Evolutionary conservation across 306 rosid species (phyloP), one percentile per base, ranked within the genome.

Genomic region (Rubus idaeus): DNA sequence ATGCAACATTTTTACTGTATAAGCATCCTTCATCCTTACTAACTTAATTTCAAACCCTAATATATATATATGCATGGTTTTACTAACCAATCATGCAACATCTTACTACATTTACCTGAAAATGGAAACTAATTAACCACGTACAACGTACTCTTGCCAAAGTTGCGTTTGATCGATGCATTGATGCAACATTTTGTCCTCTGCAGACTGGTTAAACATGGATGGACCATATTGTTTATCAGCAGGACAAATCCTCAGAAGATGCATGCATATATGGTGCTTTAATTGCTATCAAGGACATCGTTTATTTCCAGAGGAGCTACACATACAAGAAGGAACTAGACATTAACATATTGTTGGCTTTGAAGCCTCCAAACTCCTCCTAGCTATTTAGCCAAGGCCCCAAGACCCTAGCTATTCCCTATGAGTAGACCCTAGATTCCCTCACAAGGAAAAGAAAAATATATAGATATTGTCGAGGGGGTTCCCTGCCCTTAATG

Each of bases 241-340:
- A 78, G 73, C 77, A 79, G 75, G 85, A 81, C 84, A 86, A 55
- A 89, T 81, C 85, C 79, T 73, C 70, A 81, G 71, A 83, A 84
- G 82, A 80, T 79, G 67, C 35, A 30, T 30, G 35, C 26, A 23
- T n/a, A n/a, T n/a, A n/a, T 23, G 26, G 82, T 90, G 87, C 78
- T 78, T 81, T 84, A 67, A 78, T 67, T 82, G 64, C 76, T 73
- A 87, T 87, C 82, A 77, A 85, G 57, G 85, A 86, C 89, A 76
- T 77, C 74, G 67, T 58, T 57, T 41, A 7, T 35, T 60, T 72
- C 69, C 70, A 70, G 76, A 80, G 52, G 67, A 61, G 44, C 42
- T 37, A 16, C 44, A 62, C 46, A 42, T 42, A 5, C 68, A 39
- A 37, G 45, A 63, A 35, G 70, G 51, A 66, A 68, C 65, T 73